These are phyloP conservation scores for Pythium plurisporium DNA, from an alignment of 352 stramenopile genomes.

Conservation along the genomic window DNA sequence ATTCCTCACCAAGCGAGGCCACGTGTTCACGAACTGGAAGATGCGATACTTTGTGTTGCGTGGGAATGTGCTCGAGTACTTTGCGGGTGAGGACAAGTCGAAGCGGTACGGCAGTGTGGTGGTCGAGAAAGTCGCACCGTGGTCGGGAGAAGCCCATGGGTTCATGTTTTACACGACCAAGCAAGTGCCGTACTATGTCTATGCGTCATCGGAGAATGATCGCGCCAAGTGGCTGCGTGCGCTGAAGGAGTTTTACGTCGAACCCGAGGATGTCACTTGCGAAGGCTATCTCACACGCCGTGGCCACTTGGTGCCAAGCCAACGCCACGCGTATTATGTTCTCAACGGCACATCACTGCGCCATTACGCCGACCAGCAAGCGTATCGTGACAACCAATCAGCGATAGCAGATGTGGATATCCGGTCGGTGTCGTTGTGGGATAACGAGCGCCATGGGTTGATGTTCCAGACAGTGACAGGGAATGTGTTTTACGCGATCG, in stretches of 20 bases:
- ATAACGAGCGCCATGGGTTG: constrained; percentile 74
- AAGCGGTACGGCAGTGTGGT: constrained; percentile 85
- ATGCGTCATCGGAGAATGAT: constrained; percentile 75
- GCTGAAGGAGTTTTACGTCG: constrained; percentile 81
- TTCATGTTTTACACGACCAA: constrained; percentile 91
- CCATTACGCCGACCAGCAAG: constrained; percentile 78
- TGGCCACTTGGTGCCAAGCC: constrained; percentile 81
- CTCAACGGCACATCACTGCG: constrained; percentile 76
- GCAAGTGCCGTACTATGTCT: constrained; percentile 88
- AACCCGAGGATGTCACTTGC: constrained; percentile 80
- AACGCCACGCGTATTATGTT: constrained; percentile 85
- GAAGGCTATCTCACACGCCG: constrained; percentile 86
- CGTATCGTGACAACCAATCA: constrained; percentile 82
- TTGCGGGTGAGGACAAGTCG: constrained; percentile 74
- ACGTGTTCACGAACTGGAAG: constrained; percentile 90
- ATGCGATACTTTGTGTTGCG: constrained; percentile 86
- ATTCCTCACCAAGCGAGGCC: constrained; percentile 83
- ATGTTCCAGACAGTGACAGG: constrained; percentile 86
- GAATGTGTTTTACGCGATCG: constrained; percentile 81
- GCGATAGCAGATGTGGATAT: constrained; percentile 85
- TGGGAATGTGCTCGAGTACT: constrained; percentile 82
- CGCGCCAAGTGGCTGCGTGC: constrained; percentile 75
- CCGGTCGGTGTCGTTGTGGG: constrained; percentile 66
- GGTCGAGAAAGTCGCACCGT: constrained; percentile 82
- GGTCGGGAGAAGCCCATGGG: constrained; percentile 78